These are phyloP conservation scores for Volutella citrinella DNA, from an alignment of 2,329 filamentous ascomycete species.

Conservation along the genomic window DNA sequence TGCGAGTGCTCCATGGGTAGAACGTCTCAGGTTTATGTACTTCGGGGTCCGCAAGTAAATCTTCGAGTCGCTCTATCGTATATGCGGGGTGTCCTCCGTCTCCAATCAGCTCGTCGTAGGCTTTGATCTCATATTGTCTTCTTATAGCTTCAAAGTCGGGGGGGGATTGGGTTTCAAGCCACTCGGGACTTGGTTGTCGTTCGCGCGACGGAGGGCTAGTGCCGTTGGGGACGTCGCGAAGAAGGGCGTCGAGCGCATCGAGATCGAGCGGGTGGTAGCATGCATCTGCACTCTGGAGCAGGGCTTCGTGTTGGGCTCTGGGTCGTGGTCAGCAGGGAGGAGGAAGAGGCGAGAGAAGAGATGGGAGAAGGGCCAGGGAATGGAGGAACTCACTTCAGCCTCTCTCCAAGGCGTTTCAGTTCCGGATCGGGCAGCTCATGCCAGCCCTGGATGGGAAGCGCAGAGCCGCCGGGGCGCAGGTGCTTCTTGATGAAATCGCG, in stretches of 20 bases:
- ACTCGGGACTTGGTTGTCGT: not conserved
- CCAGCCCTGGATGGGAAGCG: constrained; percentile 14
- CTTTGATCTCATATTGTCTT: constrained; percentile 13
- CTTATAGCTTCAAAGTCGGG: not conserved
- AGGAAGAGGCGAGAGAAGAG: too few relatives aligned
- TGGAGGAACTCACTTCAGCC: constrained; percentile 12
- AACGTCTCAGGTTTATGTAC: too few relatives aligned
- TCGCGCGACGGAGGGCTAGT: too few relatives aligned
- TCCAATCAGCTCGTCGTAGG: constrained; percentile 27
- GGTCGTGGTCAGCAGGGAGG: not conserved
- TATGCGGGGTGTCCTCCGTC: constrained; percentile 31
- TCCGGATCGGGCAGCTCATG: constrained; percentile 12
- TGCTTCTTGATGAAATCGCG: constrained; percentile 14
- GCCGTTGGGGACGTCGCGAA: constrained; percentile 7
- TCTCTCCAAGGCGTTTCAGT: constrained; percentile 12
- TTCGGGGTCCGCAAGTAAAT: constrained; percentile 19
- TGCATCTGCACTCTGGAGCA: constrained; percentile 4
- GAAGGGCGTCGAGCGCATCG: constrained; percentile 14
- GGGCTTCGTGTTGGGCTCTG: constrained; percentile 1
- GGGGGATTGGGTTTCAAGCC: not conserved
- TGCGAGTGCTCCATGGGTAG: too few relatives aligned
- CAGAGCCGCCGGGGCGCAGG: constrained; percentile 10
- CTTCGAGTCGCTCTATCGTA: constrained; percentile 22
- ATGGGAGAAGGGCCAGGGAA: not conserved
- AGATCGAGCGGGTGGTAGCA: constrained; percentile 17